phyloP scores from a whole-genome alignment of 139 green algal species.

The Chlamydomonas sphaeroides region DNA sequence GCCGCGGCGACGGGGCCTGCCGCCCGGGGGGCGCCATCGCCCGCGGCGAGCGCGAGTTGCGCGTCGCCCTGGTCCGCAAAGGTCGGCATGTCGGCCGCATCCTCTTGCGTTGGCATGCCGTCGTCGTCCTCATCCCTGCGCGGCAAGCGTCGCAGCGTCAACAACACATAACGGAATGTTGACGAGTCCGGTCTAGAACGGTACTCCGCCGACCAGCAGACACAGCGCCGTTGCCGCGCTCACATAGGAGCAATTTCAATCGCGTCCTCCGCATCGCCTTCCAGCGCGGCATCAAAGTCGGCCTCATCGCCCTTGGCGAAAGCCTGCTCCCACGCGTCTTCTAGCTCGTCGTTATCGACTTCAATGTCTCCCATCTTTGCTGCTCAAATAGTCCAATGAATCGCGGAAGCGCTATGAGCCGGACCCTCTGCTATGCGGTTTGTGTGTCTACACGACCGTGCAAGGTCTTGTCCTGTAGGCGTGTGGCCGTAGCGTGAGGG shows the following conservation, averaged over 20 bases:
- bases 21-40: too few relatives aligned
- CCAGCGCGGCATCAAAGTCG: background rate
- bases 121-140: slow-evolving; percentile 34
- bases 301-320: background rate
- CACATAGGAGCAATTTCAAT: background rate
- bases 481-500: too few relatives aligned
- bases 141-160: background rate
- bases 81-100: background rate
- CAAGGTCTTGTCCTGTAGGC: too few relatives aligned
- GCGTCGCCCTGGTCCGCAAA: background rate
- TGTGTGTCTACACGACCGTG: too few relatives aligned
- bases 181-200: background rate
- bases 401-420: too few relatives aligned
- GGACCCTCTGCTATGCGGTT: too few relatives aligned
- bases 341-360: slow-evolving; percentile 34
- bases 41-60: too few relatives aligned
- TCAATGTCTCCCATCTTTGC: too few relatives aligned
- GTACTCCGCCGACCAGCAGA: too few relatives aligned
- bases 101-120: background rate
- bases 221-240: too few relatives aligned
- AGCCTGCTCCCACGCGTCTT: background rate
- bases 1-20: too few relatives aligned
- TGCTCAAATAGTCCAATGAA: too few relatives aligned
- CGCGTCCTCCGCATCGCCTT: background rate
- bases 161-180: background rate